Percentiles rank a stretch among this genome's conserved stretches.
Conservation (phyloP, 345 rosid species). For the Angophora floribunda region DNA sequence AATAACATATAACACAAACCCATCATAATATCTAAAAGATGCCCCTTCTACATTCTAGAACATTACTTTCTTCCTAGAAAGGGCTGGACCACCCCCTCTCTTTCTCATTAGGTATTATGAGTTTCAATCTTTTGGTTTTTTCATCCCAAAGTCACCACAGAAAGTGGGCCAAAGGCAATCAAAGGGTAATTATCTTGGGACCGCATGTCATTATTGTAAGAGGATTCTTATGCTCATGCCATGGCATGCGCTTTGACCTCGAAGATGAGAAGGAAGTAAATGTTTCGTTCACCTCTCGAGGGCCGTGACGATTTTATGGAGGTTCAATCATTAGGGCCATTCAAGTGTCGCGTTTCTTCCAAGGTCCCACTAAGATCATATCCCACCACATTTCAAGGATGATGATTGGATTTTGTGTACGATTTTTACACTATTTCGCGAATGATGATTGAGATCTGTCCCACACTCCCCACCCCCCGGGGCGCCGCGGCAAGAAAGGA, state of each 20-base stretch:
- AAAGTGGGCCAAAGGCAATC: not conserved
- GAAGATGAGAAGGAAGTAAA: not conserved
- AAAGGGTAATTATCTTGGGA: not conserved
- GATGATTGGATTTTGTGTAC: not conserved
- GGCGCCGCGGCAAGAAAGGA: not conserved
- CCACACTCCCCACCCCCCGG: not conserved
- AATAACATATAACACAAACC: not conserved
- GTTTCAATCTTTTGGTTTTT: not conserved
- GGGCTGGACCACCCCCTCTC: not conserved
- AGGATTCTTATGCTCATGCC: not conserved
- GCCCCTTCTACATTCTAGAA: not conserved
- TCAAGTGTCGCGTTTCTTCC: not conserved
- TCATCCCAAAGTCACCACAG: not conserved
- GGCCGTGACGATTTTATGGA: not conserved
- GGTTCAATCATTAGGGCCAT: not conserved
- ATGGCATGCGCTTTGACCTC: not conserved
- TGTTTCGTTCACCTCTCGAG: not conserved
- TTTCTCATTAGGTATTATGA: not conserved
- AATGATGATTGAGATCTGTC: not conserved
- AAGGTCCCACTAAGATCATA: not conserved
- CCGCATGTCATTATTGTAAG: not conserved
- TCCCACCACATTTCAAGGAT: not conserved
- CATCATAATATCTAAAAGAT: not conserved
- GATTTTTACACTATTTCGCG: not conserved
- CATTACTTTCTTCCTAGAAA: not conserved